Evolutionary conservation across 108 stramenopile genomes (phyloP).

Genomic region (Stephanodiscus triporus): DNA sequence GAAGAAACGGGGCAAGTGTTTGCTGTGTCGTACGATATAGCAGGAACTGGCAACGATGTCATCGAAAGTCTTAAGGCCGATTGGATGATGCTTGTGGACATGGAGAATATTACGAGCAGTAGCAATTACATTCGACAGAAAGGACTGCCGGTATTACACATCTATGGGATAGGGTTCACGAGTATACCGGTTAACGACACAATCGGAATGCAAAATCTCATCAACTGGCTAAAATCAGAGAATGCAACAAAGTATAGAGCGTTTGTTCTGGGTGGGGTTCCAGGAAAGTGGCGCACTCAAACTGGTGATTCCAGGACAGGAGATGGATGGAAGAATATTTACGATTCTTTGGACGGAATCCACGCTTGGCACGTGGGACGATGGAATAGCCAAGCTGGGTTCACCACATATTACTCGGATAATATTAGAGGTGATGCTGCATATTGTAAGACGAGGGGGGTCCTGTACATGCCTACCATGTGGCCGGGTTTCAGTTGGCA

Average conservation of each 20-base stretch:
- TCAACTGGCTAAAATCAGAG: slow-evolving; percentile 1
- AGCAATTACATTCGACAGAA: slow-evolving; percentile 48
- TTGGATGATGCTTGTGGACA: slow-evolving; percentile 52
- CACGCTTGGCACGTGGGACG: slow-evolving; percentile 55
- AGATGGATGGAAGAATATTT: slow-evolving; percentile 25
- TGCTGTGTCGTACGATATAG: slow-evolving; percentile 54
- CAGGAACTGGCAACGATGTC: slow-evolving; percentile 26
- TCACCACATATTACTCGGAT: slow-evolving; percentile 14
- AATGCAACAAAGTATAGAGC: slow-evolving; percentile 40
- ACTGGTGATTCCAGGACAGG: slow-evolving; percentile 16
- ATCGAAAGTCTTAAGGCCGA: slow-evolving; percentile 43
- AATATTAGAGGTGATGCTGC: slow-evolving; percentile 30
- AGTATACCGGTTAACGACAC: slow-evolving; percentile 19
- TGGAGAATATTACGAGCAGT: slow-evolving; percentile 41
- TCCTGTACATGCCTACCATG: slow-evolving; percentile 56
- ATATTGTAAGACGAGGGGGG: slow-evolving; percentile 28
- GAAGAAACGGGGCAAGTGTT: slow-evolving; percentile 45
- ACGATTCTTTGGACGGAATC: slow-evolving; percentile 41
- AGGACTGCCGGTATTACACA: slow-evolving; percentile 35
- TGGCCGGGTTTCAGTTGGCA: slow-evolving; percentile 53
- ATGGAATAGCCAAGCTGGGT: slow-evolving; percentile 10
- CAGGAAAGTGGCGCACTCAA: slow-evolving; percentile 17
- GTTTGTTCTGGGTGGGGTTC: slow-evolving; percentile 44
- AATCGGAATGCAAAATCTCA: slow-evolving; percentile 17
- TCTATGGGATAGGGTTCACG: slow-evolving; percentile 45